Evolutionary conservation across 1,284 basidiomycete genomes (phyloP), one percentile per base, ranked within the genome.

Genomic region (Apiotrichum sp.): DNA sequence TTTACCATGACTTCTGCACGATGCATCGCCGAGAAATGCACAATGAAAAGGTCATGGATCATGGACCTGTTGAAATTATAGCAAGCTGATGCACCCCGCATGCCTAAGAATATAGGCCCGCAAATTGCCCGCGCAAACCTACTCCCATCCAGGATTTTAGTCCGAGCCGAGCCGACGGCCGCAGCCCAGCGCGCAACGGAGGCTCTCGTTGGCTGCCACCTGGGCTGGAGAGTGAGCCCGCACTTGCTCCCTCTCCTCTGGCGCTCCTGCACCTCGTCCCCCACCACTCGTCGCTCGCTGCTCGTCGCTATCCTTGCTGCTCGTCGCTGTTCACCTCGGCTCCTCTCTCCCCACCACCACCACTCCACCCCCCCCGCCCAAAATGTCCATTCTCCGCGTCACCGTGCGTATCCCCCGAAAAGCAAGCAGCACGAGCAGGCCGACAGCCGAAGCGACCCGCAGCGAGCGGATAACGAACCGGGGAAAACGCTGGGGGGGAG

Each of bases 321-420:
- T 41, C 47, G 39, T 16, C 47, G 31, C 40, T 39, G 32, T 35
- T 29, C 32, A 43, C 49, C 54, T 40, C 44, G 40, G 39, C 32
- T 47, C 39, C 44, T 42, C 29, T 29, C 29, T 29, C 29, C 29
- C 29, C 29, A 29, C 34, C 53, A 41, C 45, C 53, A 51, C 47
- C 50, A 22, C 44, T 41, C n/a, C 29, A 29, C 29, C 29, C 29
- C 29, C 13, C 13, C 36, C 36, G 47, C 36, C 55, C 60, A 72
- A 58, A 64, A 75, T 75, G 73, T 73, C 71, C 56, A 63, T 72
- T 61, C 62, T 74, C 63, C 70, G 69, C 58, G 55, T 72, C 63
- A 55, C 61, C 58, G 69, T 72, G 58, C 57, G 68, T 70, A 41
- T 38, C 45, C 13, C 42, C 11, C 40, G 34, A 9, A 4, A 9